Base-by-base conservation (phyloP, 768 basidiomycete genomes). In the Terana coerulea region DNA sequence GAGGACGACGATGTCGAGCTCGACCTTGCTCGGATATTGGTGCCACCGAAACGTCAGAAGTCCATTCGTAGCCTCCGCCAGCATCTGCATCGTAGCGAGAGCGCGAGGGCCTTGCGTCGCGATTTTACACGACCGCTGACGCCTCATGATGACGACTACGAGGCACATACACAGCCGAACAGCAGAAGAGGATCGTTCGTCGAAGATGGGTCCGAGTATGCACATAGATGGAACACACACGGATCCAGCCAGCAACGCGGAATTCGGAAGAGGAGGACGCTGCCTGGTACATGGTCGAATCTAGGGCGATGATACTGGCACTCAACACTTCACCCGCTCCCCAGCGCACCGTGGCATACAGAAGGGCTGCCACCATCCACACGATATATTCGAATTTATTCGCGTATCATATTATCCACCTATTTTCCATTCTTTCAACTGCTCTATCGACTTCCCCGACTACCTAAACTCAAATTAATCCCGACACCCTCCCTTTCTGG, bases 1-100 rank as follows among this genome's bases (percentile, higher is more conserved):
- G 76, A 77, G 7, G 75, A 78, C 12, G 79, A 78, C 34, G 75
- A 70, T 15, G 69, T 72, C 14, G 87, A 88, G 60, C 69, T 88
- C 40, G 77, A 82, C 60, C 72, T 89, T 34, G 81, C 84, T 14
- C 75, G 76, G 24, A 74, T 89, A 49, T 78, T 90, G 30, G 79
- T 86, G 24, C 84, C 80, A 7, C 76, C 88, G 17, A 86, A 81
- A 63, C 73, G 87, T 24, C 87, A 90, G 61, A 76, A 82, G 53
- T 88, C 86, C 15, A 88, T 89, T 55, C 78, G 73, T 58, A 88
- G 86, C 63, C 68, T 90, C 50, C 73, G 86, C 51, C 82, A 73
- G 54, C 86, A 88, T 59, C 70, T 89, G 17, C 71, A 68, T 1
- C 67, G 63, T 7, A 57, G 58, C 55, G 54, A 52, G 21, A 57